Conservation (phyloP, 2,329 filamentous ascomycete species). For the Biscogniauxia marginata region DNA sequence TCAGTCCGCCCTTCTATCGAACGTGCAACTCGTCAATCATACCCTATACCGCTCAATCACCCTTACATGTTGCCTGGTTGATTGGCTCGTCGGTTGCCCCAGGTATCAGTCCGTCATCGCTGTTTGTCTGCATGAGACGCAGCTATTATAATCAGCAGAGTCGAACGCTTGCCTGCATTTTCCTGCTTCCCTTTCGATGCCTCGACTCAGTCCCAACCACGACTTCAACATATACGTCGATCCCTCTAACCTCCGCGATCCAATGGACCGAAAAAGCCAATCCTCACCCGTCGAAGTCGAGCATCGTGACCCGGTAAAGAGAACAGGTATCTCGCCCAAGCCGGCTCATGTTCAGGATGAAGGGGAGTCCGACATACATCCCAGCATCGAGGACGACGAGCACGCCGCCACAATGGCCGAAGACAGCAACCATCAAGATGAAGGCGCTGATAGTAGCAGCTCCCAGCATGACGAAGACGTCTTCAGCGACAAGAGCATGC, state of each 20-base stretch:
- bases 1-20: neutral
- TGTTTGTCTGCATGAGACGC: neutral
- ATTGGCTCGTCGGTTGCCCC: neutral
- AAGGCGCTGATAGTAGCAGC: constrained; percentile 44
- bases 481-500: constrained; percentile 57
- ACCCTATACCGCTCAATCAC: neutral
- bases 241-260: constrained; percentile 41
- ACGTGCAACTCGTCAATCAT: constrained; percentile 1
- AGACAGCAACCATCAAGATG: constrained; percentile 19
- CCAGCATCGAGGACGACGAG: constrained; percentile 25
- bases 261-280: constrained; percentile 39
- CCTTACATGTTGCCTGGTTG: neutral
- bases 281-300: constrained; percentile 14
- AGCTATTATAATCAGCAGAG: constrained; percentile 8
- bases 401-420: constrained; percentile 28
- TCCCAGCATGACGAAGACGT: constrained; percentile 57
- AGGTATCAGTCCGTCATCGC: neutral
- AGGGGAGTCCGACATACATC: constrained; percentile 12
- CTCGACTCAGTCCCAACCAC: constrained; percentile 32
- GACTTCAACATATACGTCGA: constrained; percentile 52
- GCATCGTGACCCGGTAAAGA: constrained; percentile 4
- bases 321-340: neutral
- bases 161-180: constrained; percentile 4
- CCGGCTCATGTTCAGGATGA: neutral
- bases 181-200: constrained; percentile 19